Conservation (phyloP, 306 rosid genomes). For the Abrus pulchellus region DNA sequence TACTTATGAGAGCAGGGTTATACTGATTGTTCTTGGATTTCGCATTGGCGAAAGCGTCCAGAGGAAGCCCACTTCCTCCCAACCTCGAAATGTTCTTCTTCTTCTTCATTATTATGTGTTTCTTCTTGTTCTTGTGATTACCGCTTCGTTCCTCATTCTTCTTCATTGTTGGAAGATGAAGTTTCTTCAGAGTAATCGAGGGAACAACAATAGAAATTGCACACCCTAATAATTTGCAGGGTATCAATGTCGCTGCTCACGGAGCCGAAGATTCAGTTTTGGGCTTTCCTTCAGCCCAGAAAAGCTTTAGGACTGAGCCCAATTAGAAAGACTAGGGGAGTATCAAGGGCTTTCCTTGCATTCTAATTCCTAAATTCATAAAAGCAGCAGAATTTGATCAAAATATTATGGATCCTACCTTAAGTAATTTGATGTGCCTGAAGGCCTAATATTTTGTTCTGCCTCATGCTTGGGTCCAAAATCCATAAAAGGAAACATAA, state of each 20-base stretch:
- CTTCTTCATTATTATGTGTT: constrained; percentile 42
- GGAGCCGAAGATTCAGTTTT: not conserved
- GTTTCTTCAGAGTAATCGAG: constrained; percentile 20
- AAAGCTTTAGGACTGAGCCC: not conserved
- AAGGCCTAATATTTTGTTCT: too few species aligned
- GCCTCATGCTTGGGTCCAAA: too few species aligned
- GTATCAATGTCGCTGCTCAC: not conserved
- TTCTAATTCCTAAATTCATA: too few species aligned
- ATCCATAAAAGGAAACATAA: too few species aligned
- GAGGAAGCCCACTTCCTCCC: constrained; percentile 77
- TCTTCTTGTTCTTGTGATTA: constrained; percentile 45
- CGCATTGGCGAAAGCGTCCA: constrained; percentile 67
- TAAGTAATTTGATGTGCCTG: too few species aligned
- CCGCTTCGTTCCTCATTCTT: constrained; percentile 43
- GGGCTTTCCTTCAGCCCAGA: not conserved
- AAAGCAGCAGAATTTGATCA: too few species aligned
- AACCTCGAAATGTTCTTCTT: constrained; percentile 59
- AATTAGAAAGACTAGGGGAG: too few species aligned
- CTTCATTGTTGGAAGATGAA: constrained; percentile 56
- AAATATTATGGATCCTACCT: too few species aligned
- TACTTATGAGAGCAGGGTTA: constrained; percentile 87
- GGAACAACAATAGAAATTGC: not conserved
- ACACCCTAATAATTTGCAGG: constrained; percentile 47
- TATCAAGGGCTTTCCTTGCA: too few species aligned
- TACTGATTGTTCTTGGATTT: constrained; percentile 66